A percentile compares a stretch with the other conserved stretches of the same genome.
Evolutionary conservation across 345 rosid genomes (phyloP).

Genomic region (Boechera stricta): DNA sequence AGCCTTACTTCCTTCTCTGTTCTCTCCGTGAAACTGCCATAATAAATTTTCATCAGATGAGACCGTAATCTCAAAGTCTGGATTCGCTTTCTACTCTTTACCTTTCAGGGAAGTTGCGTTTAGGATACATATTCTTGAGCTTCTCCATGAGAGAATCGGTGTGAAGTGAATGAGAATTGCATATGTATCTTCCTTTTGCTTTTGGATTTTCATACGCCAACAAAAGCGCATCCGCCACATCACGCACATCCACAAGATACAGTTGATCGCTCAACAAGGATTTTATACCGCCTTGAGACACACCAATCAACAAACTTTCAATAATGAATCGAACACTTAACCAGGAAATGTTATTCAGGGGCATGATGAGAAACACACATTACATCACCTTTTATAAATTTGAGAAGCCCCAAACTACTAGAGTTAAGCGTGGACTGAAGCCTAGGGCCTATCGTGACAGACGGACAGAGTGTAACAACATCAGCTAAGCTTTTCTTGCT

Average conservation of each 20-base stretch:
- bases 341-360: background rate
- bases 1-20: conserved; percentile 16
- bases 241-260: conserved; percentile 58
- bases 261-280: conserved; percentile 41
- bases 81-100: conserved; percentile 20
- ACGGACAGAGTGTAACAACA: conserved; percentile 58
- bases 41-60: conserved; percentile 9
- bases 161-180: conserved; percentile 46
- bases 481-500: conserved; percentile 48
- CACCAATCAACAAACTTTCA: conserved; percentile 21
- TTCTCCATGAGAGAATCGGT: conserved; percentile 44
- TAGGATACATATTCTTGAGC: conserved; percentile 50
- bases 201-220: conserved; percentile 52
- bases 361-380: conserved; percentile 15
- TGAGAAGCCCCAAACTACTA: conserved; percentile 51
- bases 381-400: conserved; percentile 51
- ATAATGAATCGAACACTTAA: background rate
- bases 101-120: conserved; percentile 52
- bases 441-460: conserved; percentile 60
- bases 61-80: background rate
- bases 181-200: conserved; percentile 57
- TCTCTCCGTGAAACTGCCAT: conserved; percentile 36
- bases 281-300: conserved; percentile 46
- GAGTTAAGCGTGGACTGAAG: conserved; percentile 59
- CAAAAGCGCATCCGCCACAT: conserved; percentile 54